A percentile compares a stretch with the other conserved stretches of the same genome.
Evolutionary conservation across 257 asterid genomes (phyloP).

Genomic region (Fraxinus quadrangulata): DNA sequence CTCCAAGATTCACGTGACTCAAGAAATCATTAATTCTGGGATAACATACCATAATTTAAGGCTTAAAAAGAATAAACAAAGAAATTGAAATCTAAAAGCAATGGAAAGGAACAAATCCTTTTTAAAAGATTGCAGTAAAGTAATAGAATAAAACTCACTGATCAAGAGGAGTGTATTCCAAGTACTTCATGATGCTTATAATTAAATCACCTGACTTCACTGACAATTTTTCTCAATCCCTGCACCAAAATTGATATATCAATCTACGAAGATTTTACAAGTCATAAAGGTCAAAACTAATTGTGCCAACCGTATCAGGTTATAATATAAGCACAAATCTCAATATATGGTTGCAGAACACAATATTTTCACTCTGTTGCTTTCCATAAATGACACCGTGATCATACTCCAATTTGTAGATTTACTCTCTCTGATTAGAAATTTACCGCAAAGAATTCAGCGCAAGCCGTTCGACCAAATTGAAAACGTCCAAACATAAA

Average conservation of each 20-base stretch:
- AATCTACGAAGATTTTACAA: constrained; percentile 7
- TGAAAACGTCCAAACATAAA: neutral
- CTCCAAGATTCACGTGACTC: constrained; percentile 84
- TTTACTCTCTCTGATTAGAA: neutral
- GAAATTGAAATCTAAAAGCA: neutral
- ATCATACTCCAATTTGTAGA: neutral
- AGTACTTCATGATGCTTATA: constrained; percentile 65
- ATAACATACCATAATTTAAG: constrained; percentile 14
- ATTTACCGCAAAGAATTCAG: neutral
- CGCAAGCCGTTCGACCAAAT: neutral
- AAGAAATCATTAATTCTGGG: constrained; percentile 78
- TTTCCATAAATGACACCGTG: neutral
- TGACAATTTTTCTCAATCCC: constrained; percentile 19
- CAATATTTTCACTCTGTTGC: neutral
- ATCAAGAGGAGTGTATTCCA: constrained; percentile 87
- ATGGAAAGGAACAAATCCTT: neutral
- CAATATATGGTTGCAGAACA: neutral
- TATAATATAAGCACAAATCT: neutral
- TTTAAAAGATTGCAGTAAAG: neutral
- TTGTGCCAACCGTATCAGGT: neutral
- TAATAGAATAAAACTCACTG: constrained; percentile 43
- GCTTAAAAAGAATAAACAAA: constrained; percentile 9
- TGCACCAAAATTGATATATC: constrained; percentile 12
- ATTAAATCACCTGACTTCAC: constrained; percentile 19
- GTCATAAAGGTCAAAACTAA: neutral